These are phyloP conservation scores for Cadophora gregata DNA, from an alignment of 2,329 filamentous ascomycete species.

Conservation along the genomic window DNA sequence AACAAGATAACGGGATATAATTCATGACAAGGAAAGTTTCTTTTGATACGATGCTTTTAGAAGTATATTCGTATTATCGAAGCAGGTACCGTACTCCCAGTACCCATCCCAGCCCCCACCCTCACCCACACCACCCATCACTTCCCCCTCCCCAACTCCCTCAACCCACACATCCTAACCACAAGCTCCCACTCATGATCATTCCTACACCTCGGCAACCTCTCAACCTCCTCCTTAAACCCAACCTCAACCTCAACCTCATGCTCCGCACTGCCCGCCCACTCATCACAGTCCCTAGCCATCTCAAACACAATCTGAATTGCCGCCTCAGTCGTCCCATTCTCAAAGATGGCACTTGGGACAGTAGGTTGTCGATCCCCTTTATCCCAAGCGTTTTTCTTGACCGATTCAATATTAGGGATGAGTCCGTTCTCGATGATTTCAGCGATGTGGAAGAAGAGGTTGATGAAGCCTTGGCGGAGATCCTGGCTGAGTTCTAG, in stretches of 20 bases:
- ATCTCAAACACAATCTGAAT: conserved; percentile 3
- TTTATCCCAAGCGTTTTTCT: not conserved
- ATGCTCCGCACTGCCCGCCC: not conserved
- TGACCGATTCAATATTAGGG: not conserved
- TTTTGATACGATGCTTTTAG: no score
- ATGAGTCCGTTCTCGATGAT: not conserved
- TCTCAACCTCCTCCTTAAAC: not conserved
- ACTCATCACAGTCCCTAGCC: conserved; percentile 8
- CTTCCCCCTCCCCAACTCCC: not conserved
- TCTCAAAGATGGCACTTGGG: not conserved
- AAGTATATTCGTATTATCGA: no score
- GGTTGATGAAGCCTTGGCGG: conserved; percentile 45
- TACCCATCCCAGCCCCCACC: not conserved
- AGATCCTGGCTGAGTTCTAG: conserved; percentile 46
- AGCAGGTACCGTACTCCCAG: no score
- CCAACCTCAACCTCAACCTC: not conserved
- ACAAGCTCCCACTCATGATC: conserved; percentile 12
- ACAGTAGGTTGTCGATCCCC: not conserved
- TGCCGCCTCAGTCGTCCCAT: not conserved
- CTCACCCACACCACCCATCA: not conserved
- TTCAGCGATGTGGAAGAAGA: conserved; percentile 42
- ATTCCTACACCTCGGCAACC: not conserved
- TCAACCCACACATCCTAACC: not conserved
- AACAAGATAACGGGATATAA: no score
- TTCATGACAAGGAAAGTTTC: no score